These are phyloP conservation scores for Xanthoconium separans DNA, from an alignment of 1,284 basidiomycete genomes.

Conservation along the genomic window DNA sequence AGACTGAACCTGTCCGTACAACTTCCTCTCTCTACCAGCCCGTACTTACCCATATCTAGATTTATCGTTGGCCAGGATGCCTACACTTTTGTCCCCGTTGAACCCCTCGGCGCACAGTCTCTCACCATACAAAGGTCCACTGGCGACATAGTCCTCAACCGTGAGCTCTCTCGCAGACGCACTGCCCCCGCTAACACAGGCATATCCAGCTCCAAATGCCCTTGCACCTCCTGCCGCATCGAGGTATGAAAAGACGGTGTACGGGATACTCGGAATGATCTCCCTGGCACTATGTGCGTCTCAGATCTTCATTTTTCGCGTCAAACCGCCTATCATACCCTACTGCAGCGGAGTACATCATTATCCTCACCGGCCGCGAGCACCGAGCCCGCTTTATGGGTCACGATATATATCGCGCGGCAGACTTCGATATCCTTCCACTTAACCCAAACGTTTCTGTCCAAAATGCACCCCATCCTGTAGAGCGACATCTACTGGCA, in stretches of 20 bases:
- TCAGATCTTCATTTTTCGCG: slow-evolving; percentile 1
- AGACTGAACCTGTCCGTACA: slow-evolving; percentile 63
- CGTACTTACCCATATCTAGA: slow-evolving; percentile 36
- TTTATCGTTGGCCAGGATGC: slow-evolving; percentile 69
- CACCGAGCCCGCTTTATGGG: slow-evolving; percentile 79
- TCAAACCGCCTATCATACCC: slow-evolving; percentile 1
- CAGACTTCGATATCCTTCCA: slow-evolving; percentile 91
- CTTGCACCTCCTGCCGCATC: slow-evolving; percentile 52
- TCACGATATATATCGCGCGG: slow-evolving; percentile 86
- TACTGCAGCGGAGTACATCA: slow-evolving; percentile 83
- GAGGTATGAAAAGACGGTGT: slow-evolving; percentile 62
- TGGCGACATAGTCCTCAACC: slow-evolving; percentile 69
- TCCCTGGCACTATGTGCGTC: slow-evolving; percentile 81
- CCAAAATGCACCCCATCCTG: slow-evolving; percentile 71
- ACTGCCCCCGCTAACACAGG: background rate
- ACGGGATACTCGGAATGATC: slow-evolving; percentile 86
- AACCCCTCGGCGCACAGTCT: slow-evolving; percentile 59
- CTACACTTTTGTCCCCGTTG: slow-evolving; percentile 72
- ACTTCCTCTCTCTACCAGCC: background rate
- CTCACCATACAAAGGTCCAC: slow-evolving; percentile 70
- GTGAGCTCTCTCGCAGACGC: slow-evolving; percentile 39
- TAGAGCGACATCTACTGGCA: slow-evolving; percentile 85
- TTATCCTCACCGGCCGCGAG: slow-evolving; percentile 86
- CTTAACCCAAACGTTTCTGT: slow-evolving; percentile 69
- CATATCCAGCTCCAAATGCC: slow-evolving; percentile 50